Base-by-base conservation (phyloP, 805 yeast genomes). In the Hanseniaspora meyeri region DNA sequence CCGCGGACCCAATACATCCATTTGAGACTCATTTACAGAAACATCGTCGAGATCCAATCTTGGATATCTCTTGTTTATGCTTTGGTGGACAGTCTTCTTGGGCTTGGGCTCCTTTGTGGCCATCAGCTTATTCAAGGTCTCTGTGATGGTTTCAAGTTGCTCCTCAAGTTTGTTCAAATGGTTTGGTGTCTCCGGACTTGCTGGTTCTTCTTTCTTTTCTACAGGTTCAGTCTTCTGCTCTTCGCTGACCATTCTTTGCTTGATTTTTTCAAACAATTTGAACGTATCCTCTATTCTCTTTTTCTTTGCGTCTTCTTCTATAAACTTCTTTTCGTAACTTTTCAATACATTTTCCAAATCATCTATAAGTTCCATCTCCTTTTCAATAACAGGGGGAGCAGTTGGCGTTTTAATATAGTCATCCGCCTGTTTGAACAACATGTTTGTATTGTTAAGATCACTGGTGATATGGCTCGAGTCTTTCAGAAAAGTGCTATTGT, bases 301-400 rank as follows among this genome's bases (percentile, higher is more conserved):
- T 24, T 51, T 51, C 34, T 45, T 43, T n/a, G 49, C 49, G 38
- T 51, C 55, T 31, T 51, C 55, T 16, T 43, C 50, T 29, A 43
- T 40, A 36, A 51, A 51, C 31, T 45, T 24, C 14, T 10, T 31
- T 29, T 51, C 32, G 24, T 43, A 51, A 16, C 19, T 51, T 19
- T 38, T 40, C 20, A 51, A 45, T 3, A 51, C 55, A 3, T 27
- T 24, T 45, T 51, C 55, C 20, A 51, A 45, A 4, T 51, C 47
- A 5, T 43, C 43, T n/a, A 51, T 31, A n/a, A 46, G 19, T 4
- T 46, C 39, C 16, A 7, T 46, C 11, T 46, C 39, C 24, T 46
- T 20, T 17, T 46, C 38, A 3, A 12, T n/a, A 24, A 11, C 19
- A 20, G 12, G 10, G 9, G 14, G 10, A 4, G 20, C 37, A 2